phyloP scores from a whole-genome alignment of 2,329 filamentous ascomycete genomes.

The Epichloe aotearoae region DNA sequence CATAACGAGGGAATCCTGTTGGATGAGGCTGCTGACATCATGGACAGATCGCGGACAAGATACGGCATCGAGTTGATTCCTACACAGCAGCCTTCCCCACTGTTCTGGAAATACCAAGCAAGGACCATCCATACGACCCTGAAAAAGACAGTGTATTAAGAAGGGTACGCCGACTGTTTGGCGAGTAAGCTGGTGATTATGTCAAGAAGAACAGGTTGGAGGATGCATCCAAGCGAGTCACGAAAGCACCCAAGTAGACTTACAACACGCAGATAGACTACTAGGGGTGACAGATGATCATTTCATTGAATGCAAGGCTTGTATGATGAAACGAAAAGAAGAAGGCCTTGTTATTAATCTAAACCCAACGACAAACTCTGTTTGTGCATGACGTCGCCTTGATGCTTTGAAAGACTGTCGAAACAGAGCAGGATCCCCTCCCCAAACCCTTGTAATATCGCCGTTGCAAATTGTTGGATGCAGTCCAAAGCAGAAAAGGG shows the following conservation, averaged over 20 bases:
- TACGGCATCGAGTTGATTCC: conserved; percentile 78
- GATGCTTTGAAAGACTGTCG: neutral
- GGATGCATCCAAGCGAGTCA: neutral
- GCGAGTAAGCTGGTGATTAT: conserved; percentile 39
- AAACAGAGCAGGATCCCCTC: neutral
- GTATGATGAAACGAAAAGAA: neutral
- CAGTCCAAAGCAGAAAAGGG: neutral
- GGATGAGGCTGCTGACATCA: neutral
- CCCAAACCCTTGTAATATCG: neutral
- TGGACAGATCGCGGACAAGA: conserved; percentile 74
- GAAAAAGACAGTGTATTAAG: conserved; percentile 97
- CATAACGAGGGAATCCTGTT: neutral
- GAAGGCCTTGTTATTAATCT: neutral
- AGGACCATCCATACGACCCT: conserved; percentile 97
- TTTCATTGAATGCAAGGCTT: neutral
- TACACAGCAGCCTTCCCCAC: conserved; percentile 95
- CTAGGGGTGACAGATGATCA: neutral
- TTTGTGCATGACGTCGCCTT: neutral
- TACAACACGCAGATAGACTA: neutral
- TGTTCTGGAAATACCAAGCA: conserved; percentile 91
- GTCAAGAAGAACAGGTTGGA: neutral
- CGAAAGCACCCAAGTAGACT: neutral
- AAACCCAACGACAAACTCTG: neutral
- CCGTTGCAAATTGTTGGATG: neutral
- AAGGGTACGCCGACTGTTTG: conserved; percentile 58